phyloP scores from a whole-genome alignment of 805 yeast species.

The Helenozyma baotianmanensis region DNA sequence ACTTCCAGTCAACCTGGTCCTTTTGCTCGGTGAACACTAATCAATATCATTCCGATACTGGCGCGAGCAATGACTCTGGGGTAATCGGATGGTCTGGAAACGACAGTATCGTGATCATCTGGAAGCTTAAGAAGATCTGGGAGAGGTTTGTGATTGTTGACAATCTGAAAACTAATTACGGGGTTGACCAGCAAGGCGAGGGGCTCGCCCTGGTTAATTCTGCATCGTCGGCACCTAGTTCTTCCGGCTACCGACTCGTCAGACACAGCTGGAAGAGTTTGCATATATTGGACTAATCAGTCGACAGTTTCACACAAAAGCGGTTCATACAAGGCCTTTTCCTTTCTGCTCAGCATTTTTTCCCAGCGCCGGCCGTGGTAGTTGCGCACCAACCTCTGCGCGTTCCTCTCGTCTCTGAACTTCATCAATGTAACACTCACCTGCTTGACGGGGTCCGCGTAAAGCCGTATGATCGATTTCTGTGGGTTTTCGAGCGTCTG shows the following conservation, averaged over 20 bases:
- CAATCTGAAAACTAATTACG: constrained; percentile 16
- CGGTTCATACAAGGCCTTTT: constrained; percentile 31
- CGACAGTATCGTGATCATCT: constrained; percentile 65
- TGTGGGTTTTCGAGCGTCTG: constrained; percentile 18
- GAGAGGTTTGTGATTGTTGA: constrained; percentile 77
- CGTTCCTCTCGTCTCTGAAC: constrained; percentile 43
- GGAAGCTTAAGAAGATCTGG: constrained; percentile 76
- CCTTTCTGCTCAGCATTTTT: constrained; percentile 19
- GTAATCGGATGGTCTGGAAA: constrained; percentile 71
- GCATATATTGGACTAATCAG: constrained; percentile 5
- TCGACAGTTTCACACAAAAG: constrained; percentile 33
- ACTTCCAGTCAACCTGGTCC: constrained; percentile 85
- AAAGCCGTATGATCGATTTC: constrained; percentile 19
- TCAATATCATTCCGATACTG: constrained; percentile 27
- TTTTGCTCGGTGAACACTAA: constrained; percentile 66
- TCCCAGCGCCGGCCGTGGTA: constrained; percentile 49
- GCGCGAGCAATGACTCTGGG: constrained; percentile 26
- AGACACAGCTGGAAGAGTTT: constrained; percentile 66
- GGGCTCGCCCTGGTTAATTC: neutral
- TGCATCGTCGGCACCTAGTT: neutral
- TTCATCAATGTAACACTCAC: constrained; percentile 29
- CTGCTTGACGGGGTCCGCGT: constrained; percentile 25
- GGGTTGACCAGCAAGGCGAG: neutral
- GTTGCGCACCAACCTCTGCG: constrained; percentile 47
- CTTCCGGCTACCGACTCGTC: constrained; percentile 40